phyloP scores from a whole-genome alignment of 768 basidiomycete species.

The Leccinum arenicola region DNA sequence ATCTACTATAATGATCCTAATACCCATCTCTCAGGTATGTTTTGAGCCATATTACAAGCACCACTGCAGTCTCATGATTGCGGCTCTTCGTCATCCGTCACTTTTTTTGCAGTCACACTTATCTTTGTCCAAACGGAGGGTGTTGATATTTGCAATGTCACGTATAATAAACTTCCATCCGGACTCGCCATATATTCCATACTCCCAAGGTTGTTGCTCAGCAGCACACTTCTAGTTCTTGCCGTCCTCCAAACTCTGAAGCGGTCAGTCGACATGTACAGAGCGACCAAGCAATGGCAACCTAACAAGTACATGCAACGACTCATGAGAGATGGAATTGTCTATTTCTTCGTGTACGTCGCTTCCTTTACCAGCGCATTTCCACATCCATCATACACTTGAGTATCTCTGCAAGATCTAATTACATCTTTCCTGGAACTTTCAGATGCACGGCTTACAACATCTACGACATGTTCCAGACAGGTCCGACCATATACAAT shows the following conservation, averaged over 20 bases:
- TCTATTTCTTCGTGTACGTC: constrained; percentile 14
- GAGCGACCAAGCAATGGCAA: constrained; percentile 9
- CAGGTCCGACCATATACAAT: neutral
- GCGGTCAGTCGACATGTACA: constrained; percentile 2
- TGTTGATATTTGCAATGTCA: neutral
- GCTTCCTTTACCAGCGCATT: neutral
- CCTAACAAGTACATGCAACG: constrained; percentile 8
- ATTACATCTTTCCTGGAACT: neutral
- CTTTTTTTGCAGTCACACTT: neutral
- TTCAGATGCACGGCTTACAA: neutral
- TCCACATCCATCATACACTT: neutral
- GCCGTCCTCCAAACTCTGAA: neutral
- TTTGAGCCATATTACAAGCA: neutral
- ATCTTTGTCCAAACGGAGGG: neutral
- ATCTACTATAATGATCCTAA: constrained; percentile 6
- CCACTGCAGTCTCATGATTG: neutral
- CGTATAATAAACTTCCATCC: neutral
- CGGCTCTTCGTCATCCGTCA: neutral
- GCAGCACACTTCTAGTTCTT: neutral
- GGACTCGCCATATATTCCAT: neutral
- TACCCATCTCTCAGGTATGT: constrained; percentile 5
- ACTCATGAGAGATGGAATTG: constrained; percentile 4
- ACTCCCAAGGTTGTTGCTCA: neutral
- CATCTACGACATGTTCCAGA: neutral
- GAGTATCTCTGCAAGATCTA: neutral